Base-by-base conservation (phyloP, 1,284 basidiomycete species). In the Papiliotrema terrestris region DNA sequence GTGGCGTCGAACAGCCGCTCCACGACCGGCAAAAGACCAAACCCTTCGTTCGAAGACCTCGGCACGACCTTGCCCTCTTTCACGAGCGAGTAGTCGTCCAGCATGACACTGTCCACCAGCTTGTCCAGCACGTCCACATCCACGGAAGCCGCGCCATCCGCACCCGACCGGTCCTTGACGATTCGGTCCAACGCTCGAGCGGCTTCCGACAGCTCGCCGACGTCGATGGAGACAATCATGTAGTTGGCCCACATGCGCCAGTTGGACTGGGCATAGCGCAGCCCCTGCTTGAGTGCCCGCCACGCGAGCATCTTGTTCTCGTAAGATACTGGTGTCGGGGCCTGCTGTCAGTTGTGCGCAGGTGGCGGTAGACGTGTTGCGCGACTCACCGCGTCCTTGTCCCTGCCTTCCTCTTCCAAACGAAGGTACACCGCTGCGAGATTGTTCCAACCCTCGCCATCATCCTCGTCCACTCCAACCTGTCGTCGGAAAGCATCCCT, bases 221-320 rank as follows among this genome's bases (percentile, higher is more conserved):
- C 88, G 67, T 98, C 92, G 74, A 97, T 82, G 8, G 90, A 83
- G 37, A 98, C 87, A 63, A 97, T 81, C 88, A 94, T 95, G 80
- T 94, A 98, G 79, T 99, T 99, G 63, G 83, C 82, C 96, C 96
- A 99, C 84, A 99, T 94, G 17, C 91, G 84, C 95, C 95, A 98
- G 68, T 94, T 94, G 51, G 92, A 87, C 74, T 91, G 89, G 50
- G 84, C 83, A 70, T 84, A 85, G 62, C 86, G 87, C 56, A 98
- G 82, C 3, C 94, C 92, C 62, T 91, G 87, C 63, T 88, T 87
- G 41, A 99, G 86, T 13, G 96, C 95, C n/a, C 87, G 87, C 82
- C 92, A 96, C 0, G 96, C 96, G 41, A 93, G 84, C 45, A 86
- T 79, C 74, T 92, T 95, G 78, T 93, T 79, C 45, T 77, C 75